Evolutionary conservation across 208 protist genomes (phyloP).

Genomic region (Tritrichomonas foetus): DNA sequence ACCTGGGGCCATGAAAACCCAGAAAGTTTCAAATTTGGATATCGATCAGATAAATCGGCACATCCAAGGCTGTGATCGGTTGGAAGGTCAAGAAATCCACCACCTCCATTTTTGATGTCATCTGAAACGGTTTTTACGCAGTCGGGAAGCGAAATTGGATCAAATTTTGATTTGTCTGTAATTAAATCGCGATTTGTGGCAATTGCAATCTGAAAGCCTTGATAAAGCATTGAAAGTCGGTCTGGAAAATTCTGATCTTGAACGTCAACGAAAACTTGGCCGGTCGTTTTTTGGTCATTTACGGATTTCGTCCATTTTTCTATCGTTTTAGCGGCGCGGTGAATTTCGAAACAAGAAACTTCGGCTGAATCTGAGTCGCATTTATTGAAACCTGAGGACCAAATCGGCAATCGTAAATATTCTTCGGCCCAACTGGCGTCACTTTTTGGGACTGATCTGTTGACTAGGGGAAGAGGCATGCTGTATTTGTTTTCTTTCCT

Average conservation of each 20-base stretch:
- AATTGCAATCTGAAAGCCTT: not conserved
- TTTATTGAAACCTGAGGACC: not conserved
- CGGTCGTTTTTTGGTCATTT: not conserved
- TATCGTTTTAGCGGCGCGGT: not conserved
- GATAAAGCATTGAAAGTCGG: not conserved
- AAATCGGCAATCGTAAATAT: not conserved
- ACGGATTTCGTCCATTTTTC: not conserved
- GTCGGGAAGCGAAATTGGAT: not conserved
- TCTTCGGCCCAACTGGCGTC: not conserved
- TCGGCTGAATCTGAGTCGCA: not conserved
- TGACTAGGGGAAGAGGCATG: not conserved
- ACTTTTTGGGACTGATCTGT: not conserved
- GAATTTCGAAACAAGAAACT: not conserved
- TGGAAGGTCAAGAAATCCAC: not conserved
- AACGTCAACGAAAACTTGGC: not conserved
- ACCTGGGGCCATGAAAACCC: not conserved
- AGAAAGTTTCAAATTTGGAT: not conserved
- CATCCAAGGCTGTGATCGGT: not conserved
- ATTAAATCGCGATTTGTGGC: not conserved
- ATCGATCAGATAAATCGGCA: not conserved
- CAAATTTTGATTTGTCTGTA: not conserved
- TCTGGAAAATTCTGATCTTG: not conserved
- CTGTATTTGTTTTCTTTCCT: too few relatives aligned
- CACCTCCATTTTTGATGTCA: not conserved
- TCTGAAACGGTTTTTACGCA: not conserved